Conservation (phyloP, 345 rosid species). For the Fremontodendron californicum region DNA sequence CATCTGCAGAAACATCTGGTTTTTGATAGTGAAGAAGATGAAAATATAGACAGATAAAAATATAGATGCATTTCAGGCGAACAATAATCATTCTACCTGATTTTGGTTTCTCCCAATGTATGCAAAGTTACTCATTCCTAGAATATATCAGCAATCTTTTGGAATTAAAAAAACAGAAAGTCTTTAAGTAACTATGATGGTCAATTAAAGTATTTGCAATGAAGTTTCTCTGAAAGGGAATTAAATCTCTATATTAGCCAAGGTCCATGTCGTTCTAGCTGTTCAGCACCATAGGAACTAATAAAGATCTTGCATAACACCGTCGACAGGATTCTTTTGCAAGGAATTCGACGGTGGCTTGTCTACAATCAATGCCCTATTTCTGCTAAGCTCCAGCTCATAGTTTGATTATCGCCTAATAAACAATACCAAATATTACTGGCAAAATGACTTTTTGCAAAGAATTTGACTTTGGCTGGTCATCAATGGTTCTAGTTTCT, state of each 20-base stretch:
- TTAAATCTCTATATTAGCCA: neutral
- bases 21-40: neutral
- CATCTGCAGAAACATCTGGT: neutral
- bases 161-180: neutral
- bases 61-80: neutral
- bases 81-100: neutral
- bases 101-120: neutral
- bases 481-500: neutral
- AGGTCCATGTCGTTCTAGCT: neutral
- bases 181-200: neutral
- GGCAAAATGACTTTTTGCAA: neutral
- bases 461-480: neutral
- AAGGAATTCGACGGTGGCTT: neutral
- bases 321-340: neutral
- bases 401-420: conserved; percentile 1
- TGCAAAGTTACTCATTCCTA: neutral
- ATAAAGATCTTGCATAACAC: neutral
- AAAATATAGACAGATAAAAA: neutral
- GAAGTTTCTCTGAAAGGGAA: neutral
- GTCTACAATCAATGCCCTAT: neutral
- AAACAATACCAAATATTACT: neutral
- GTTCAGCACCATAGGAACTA: neutral
- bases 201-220: neutral
- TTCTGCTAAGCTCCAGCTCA: neutral
- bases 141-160: neutral